Conservation (phyloP, 352 stramenopile species). For the Blastocystis sp. region DNA sequence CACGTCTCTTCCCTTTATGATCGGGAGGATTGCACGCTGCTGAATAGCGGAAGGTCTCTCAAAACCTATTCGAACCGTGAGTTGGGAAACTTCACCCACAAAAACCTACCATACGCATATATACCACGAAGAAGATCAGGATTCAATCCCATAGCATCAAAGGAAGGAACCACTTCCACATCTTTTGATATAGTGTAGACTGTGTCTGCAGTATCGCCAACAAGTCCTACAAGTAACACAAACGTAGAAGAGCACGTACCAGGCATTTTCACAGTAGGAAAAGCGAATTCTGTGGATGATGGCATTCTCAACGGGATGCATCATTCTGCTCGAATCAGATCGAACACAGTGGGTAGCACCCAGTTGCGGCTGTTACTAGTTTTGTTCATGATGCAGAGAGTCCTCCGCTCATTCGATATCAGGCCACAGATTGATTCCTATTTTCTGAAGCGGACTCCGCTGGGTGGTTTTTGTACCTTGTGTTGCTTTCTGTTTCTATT, state of each 20-base stretch:
- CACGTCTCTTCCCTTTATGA: constrained; percentile 85
- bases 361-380: background rate
- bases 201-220: constrained; percentile 3
- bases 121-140: constrained; percentile 82
- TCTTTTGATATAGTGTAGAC: constrained; percentile 49
- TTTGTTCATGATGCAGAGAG: background rate
- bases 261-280: background rate
- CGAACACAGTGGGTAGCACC: background rate
- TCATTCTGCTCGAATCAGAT: background rate
- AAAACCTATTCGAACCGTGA: constrained; percentile 71
- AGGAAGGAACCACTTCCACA: constrained; percentile 67
- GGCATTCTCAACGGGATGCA: background rate
- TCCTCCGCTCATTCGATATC: background rate
- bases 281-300: background rate
- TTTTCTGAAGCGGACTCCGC: background rate
- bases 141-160: constrained; percentile 82
- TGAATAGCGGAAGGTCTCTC: constrained; percentile 95
- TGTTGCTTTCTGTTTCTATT: background rate
- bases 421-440: constrained; percentile 11
- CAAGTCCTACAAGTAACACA: background rate
- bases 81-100: background rate
- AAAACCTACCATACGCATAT: constrained; percentile 71
- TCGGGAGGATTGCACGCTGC: constrained; percentile 90
- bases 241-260: background rate
- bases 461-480: background rate